Percentiles rank a stretch among this genome's conserved stretches.
Conservation (phyloP, 2,329 filamentous ascomycete genomes). For the Canariomyces notabilis region DNA sequence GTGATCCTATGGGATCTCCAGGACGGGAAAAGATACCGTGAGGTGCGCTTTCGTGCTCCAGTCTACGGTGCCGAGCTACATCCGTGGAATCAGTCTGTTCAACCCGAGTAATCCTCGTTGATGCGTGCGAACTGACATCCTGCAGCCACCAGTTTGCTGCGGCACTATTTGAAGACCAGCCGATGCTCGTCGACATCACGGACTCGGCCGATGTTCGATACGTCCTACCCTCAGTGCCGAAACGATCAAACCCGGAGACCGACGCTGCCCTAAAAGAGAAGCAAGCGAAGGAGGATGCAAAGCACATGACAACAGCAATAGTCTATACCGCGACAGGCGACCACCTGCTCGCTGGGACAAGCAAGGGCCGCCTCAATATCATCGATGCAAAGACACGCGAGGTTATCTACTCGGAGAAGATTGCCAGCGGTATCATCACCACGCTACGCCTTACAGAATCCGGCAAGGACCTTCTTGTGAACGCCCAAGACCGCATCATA, state of each 20-base stretch:
- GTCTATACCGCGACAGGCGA: slow-evolving; percentile 82
- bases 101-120: neutral
- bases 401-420: slow-evolving; percentile 83
- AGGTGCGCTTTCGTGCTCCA: slow-evolving; percentile 85
- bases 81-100: slow-evolving; percentile 73
- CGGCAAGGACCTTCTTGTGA: slow-evolving; percentile 82
- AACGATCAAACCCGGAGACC: slow-evolving; percentile 63
- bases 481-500: slow-evolving; percentile 91
- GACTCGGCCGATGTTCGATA: slow-evolving; percentile 66
- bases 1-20: slow-evolving; percentile 90
- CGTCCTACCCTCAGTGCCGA: slow-evolving; percentile 74
- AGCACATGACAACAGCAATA: slow-evolving; percentile 89
- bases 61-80: slow-evolving; percentile 96
- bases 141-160: slow-evolving; percentile 78
- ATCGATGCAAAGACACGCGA: slow-evolving; percentile 77
- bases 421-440: slow-evolving; percentile 83
- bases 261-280: slow-evolving; percentile 73
- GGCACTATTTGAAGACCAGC: slow-evolving; percentile 89
- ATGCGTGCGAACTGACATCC: slow-evolving; percentile 20
- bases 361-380: slow-evolving; percentile 93
- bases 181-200: slow-evolving; percentile 77
- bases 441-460: slow-evolving; percentile 79
- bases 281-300: slow-evolving; percentile 84
- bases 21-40: slow-evolving; percentile 64
- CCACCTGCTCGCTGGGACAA: slow-evolving; percentile 88